These are phyloP conservation scores for Hansenula lynferdii DNA, from an alignment of 1,139 yeast species.

Conservation along the genomic window DNA sequence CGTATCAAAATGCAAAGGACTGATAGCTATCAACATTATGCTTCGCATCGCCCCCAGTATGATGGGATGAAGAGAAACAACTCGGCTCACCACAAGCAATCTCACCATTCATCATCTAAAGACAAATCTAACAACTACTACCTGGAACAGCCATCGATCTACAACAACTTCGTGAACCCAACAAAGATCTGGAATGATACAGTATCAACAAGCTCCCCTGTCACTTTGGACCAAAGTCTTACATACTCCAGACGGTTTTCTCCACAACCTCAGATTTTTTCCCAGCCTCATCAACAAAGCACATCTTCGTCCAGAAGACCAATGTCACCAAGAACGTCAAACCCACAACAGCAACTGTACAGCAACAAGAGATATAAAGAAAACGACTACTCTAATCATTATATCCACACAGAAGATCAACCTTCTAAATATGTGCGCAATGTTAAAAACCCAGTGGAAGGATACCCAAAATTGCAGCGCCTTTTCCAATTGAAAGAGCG, in stretches of 20 bases:
- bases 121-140: not conserved
- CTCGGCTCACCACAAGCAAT: no score
- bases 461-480: slow-evolving; percentile 78
- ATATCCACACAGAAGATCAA: slow-evolving; percentile 51
- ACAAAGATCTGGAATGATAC: slow-evolving; percentile 1
- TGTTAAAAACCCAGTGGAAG: slow-evolving; percentile 59
- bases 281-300: no score
- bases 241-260: not conserved
- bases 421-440: slow-evolving; percentile 69
- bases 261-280: not conserved
- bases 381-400: slow-evolving; percentile 71
- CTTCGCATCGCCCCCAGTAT: no score
- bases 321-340: not conserved
- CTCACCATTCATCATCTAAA: not conserved
- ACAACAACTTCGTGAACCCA: not conserved
- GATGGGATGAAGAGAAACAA: no score
- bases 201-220: slow-evolving; percentile 5
- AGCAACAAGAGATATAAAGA: slow-evolving; percentile 6
- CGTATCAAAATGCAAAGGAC: no score
- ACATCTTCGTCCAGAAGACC: not conserved
- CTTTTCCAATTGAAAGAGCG: slow-evolving; percentile 56
- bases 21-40: no score
- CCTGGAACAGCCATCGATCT: not conserved
- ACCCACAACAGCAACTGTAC: not conserved
- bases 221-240: not conserved